Conservation (phyloP, 345 rosid species). For the Camelina hispida region DNA sequence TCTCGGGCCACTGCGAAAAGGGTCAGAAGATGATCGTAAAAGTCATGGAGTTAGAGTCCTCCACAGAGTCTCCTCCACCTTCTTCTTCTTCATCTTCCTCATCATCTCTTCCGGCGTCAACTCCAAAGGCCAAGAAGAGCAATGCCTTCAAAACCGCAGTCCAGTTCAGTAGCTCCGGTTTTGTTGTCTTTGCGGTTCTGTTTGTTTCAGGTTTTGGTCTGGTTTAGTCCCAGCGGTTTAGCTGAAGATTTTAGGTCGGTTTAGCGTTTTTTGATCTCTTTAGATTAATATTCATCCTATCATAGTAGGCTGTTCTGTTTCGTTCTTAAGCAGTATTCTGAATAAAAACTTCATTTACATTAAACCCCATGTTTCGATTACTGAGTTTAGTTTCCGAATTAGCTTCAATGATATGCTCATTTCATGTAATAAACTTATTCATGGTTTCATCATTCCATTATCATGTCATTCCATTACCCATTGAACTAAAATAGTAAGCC, state of each 20-base stretch:
- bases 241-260: constrained; percentile 10
- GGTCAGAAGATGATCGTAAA: constrained; percentile 77
- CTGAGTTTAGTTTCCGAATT: constrained; percentile 3
- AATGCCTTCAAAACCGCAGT: constrained; percentile 26
- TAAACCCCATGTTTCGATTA: neutral
- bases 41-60: constrained; percentile 54
- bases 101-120: constrained; percentile 29
- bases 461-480: neutral
- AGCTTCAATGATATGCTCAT: constrained; percentile 4
- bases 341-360: constrained; percentile 17
- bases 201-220: constrained; percentile 35
- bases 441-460: no score
- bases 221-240: constrained; percentile 16
- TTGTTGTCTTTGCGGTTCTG: constrained; percentile 19
- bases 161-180: constrained; percentile 24
- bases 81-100: constrained; percentile 18
- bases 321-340: constrained; percentile 5
- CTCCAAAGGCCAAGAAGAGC: constrained; percentile 41
- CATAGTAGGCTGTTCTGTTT: constrained; percentile 16
- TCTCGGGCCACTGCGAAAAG: constrained; percentile 60
- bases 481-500: constrained; percentile 19
- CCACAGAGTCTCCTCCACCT: constrained; percentile 40
- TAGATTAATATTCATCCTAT: neutral
- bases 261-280: constrained; percentile 14
- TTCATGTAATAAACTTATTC: neutral